Base-by-base conservation (phyloP, 345 rosid genomes). In the Alliaria petiolata region DNA sequence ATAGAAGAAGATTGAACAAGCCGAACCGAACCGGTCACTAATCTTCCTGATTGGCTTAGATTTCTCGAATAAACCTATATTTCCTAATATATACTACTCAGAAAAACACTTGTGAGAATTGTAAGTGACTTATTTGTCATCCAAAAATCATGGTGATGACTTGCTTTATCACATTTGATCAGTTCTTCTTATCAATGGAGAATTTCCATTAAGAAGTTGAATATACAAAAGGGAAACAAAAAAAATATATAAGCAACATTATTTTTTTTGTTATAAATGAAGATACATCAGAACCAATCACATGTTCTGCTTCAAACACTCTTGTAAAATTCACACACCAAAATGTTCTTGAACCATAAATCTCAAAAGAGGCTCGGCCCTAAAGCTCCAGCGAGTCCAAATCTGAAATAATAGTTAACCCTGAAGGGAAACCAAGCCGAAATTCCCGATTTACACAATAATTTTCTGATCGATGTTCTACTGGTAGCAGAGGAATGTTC, bases 351-450 rank as follows among this genome's bases (percentile, higher is more conserved):
- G 22, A 67, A 44, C 55, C 55, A 39, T 50, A 55, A 58, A 52
- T 67, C 54, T 67, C n/a, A n/a, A n/a, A n/a, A n/a, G n/a, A n/a
- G n/a, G n/a, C n/a, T n/a, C 25, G 42, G 65, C 13, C 22, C 25
- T 25, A 33, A 22, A 17, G 25, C 20, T 35, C 63, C 70, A 61
- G 16, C 16, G 64, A 72, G 33, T 25, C 20, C 20, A 54, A 73
- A 74, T 57, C 26, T 6, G 42, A 38, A 47, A 47, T 58, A 12
- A 46, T 46, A 39, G 45, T 47, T 31, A 17, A 46, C 45, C 58
- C 22, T 55, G 13, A 44, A 14, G 44, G 51, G 56, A 57, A 54
- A 62, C 60, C 54, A 75, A 75, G 47, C 19, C 57, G 35, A 75
- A 49, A 4, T 75, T 75, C 49, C 42, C 31, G 42, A 62, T 69